Evolutionary conservation across 1,284 basidiomycete genomes (phyloP).

Genomic region (Gastroboletus turbinatus): DNA sequence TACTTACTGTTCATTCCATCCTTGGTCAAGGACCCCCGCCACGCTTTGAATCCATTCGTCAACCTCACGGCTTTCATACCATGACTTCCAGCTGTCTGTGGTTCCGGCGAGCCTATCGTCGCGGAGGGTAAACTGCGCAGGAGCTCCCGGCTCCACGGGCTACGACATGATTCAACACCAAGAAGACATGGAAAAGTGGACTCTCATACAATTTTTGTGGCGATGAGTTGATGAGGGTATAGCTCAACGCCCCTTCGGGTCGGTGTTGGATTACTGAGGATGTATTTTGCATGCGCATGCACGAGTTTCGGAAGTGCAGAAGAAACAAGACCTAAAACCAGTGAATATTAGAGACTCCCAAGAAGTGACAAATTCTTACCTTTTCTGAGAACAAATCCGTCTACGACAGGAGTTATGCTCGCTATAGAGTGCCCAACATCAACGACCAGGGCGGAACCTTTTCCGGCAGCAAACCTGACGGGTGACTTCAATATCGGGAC

Average conservation of each 20-base stretch:
- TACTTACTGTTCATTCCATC: conserved; percentile 85
- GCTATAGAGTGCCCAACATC: conserved; percentile 89
- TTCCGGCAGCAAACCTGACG: conserved; percentile 89
- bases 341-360: not conserved
- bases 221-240: conserved; percentile 85
- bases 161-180: conserved; percentile 28
- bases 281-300: conserved; percentile 70
- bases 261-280: conserved; percentile 49
- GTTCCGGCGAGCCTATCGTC: conserved; percentile 75
- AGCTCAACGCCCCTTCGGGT: conserved; percentile 61
- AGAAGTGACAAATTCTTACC: conserved; percentile 46
- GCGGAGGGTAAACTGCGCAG: conserved; percentile 67
- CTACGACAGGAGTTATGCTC: conserved; percentile 93
- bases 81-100: conserved; percentile 77
- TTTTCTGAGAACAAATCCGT: conserved; percentile 97
- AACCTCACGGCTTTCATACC: conserved; percentile 84
- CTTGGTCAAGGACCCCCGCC: conserved; percentile 79
- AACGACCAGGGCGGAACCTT: conserved; percentile 92
- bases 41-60: conserved; percentile 94
- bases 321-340: conserved; percentile 58
- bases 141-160: conserved; percentile 61
- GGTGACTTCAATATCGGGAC: conserved; percentile 10
- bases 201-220: conserved; percentile 58
- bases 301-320: conserved; percentile 76
- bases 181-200: not conserved